Percentiles rank a stretch among this genome's conserved stretches.
Evolutionary conservation across 495 filamentous ascomycete genomes (phyloP).

Genomic region (Hypomontagnella submonticulosa): DNA sequence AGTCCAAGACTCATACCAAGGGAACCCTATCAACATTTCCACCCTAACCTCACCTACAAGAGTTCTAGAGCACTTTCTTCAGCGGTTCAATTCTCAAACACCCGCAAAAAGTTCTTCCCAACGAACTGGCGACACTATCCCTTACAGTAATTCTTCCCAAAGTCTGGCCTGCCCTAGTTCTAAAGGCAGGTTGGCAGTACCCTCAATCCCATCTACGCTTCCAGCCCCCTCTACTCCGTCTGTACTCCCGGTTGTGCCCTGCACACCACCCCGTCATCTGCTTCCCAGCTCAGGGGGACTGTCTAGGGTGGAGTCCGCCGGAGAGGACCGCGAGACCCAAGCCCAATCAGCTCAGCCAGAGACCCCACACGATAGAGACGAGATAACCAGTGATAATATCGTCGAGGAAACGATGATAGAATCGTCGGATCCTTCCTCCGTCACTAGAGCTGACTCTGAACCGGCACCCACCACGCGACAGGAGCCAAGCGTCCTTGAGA

Average conservation of each 20-base stretch:
- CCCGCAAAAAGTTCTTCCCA: constrained; percentile 29
- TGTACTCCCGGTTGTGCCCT: constrained; percentile 39
- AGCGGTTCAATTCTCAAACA: constrained; percentile 44
- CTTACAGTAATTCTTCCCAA: constrained; percentile 10
- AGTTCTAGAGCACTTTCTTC: constrained; percentile 55
- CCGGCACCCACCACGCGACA: constrained; percentile 49
- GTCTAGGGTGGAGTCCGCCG: not conserved
- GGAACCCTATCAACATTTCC: constrained; percentile 42
- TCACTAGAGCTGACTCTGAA: constrained; percentile 50
- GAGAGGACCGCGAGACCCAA: not conserved
- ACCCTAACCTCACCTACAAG: constrained; percentile 55
- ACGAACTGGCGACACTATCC: constrained; percentile 4
- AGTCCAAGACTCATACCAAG: constrained; percentile 55
- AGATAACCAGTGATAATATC: constrained; percentile 34
- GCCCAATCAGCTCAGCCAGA: constrained; percentile 4
- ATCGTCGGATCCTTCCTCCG: constrained; percentile 38
- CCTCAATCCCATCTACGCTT: constrained; percentile 28
- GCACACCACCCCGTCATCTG: constrained; percentile 26
- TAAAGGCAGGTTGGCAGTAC: constrained; percentile 4
- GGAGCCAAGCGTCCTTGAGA: constrained; percentile 20
- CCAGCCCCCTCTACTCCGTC: constrained; percentile 8
- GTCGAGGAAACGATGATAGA: constrained; percentile 42
- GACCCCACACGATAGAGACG: constrained; percentile 1
- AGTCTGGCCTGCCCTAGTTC: not conserved
- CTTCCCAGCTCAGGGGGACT: not conserved